Conservation (phyloP, 2,329 filamentous ascomycete genomes). For the Aspergillus glaucus region DNA sequence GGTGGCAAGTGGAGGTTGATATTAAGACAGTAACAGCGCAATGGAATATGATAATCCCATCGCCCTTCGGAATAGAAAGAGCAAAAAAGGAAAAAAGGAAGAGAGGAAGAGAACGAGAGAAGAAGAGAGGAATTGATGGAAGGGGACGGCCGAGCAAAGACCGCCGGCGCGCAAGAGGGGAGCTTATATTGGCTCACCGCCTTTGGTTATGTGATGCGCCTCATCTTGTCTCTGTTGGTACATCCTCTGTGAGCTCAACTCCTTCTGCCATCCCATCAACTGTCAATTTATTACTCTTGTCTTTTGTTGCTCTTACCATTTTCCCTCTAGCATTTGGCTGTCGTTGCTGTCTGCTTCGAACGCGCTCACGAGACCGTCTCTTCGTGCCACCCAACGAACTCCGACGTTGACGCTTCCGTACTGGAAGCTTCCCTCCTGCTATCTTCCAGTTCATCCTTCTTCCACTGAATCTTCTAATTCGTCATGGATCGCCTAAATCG, state of each 20-base stretch:
- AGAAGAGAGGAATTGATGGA: slow-evolving; percentile 9
- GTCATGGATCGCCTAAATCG: slow-evolving; percentile 87
- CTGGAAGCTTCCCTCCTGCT: slow-evolving; percentile 23
- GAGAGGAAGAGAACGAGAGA: slow-evolving; percentile 5
- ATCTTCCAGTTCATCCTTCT: slow-evolving; percentile 9
- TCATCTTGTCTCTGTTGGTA: background rate
- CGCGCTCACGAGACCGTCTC: background rate
- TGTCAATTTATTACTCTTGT: slow-evolving; percentile 5
- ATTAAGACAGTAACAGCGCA: background rate
- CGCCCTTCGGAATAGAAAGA: background rate
- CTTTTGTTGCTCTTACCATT: slow-evolving; percentile 2
- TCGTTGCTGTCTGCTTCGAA: background rate
- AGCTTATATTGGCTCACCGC: slow-evolving; percentile 18
- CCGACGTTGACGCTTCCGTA: slow-evolving; percentile 17
- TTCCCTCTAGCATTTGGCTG: slow-evolving; percentile 1
- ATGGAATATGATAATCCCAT: background rate
- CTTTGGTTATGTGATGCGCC: slow-evolving; percentile 14
- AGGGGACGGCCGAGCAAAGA: slow-evolving; percentile 20
- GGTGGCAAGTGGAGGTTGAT: background rate
- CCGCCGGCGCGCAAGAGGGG: slow-evolving; percentile 15
- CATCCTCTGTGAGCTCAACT: slow-evolving; percentile 7
- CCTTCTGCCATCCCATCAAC: slow-evolving; percentile 3
- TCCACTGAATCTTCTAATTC: slow-evolving; percentile 14
- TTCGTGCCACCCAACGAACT: background rate
- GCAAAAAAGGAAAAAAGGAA: background rate